These are phyloP conservation scores for Sphaceloma murrayae DNA, from an alignment of 2,329 filamentous ascomycete genomes.

Conservation along the genomic window DNA sequence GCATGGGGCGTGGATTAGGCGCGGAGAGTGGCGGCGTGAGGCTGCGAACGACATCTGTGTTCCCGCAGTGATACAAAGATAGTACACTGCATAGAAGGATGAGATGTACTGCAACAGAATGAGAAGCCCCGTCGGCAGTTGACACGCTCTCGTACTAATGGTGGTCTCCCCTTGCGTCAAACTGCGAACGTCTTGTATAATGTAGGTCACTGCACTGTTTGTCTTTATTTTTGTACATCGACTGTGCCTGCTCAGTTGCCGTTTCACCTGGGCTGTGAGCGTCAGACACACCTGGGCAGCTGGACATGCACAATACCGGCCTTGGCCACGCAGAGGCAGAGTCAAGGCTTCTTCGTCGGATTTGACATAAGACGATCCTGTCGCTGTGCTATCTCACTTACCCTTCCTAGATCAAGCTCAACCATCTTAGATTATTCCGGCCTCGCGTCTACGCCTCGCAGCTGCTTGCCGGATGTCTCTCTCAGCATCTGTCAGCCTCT, in stretches of 20 bases:
- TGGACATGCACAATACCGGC: too few relatives aligned
- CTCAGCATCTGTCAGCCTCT: constrained; percentile 56
- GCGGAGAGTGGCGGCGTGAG: constrained; percentile 6
- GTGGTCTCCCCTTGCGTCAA: constrained; percentile 12
- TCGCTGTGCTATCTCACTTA: too few relatives aligned
- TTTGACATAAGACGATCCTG: too few relatives aligned
- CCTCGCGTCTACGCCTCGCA: constrained; percentile 45
- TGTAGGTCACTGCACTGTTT: background rate
- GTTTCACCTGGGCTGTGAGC: too few relatives aligned
- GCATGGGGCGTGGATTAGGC: too few relatives aligned
- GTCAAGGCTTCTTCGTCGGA: too few relatives aligned
- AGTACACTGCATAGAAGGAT: background rate
- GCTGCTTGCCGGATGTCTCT: constrained; percentile 56
- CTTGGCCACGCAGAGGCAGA: too few relatives aligned
- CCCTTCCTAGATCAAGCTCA: background rate
- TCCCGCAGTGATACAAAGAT: background rate
- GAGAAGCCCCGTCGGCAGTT: constrained; percentile 3
- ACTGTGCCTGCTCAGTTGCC: too few relatives aligned
- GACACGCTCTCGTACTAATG: constrained; percentile 3
- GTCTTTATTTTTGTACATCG: background rate
- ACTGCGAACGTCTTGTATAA: background rate
- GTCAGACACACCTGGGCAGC: too few relatives aligned
- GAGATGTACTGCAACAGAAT: background rate
- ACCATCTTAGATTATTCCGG: constrained; percentile 32
- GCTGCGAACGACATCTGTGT: constrained; percentile 8